phyloP scores from a whole-genome alignment of 208 protist species.

The Wallacemonas sp. region DNA sequence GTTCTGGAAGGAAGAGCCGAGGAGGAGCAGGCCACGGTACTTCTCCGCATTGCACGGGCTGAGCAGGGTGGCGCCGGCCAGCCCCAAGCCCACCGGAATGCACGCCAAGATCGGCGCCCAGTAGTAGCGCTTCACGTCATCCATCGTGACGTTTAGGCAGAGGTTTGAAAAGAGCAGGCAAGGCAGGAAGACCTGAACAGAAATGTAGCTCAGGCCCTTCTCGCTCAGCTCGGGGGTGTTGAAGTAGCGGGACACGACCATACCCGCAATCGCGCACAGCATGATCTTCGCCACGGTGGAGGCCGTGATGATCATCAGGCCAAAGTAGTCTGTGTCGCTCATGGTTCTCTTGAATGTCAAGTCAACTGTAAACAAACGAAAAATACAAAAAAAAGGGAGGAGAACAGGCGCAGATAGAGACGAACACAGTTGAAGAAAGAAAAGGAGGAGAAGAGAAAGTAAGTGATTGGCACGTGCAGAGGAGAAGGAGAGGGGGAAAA shows the following conservation, averaged over 20 bases:
- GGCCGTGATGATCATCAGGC: conserved; percentile 51
- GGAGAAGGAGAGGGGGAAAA: not conserved
- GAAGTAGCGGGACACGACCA: conserved; percentile 56
- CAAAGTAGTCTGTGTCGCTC: conserved; percentile 31
- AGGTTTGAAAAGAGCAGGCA: conserved; percentile 75
- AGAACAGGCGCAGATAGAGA: no score
- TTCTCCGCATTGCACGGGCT: conserved; percentile 30
- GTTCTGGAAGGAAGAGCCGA: conserved; percentile 76
- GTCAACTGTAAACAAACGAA: not conserved
- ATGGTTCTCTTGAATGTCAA: conserved; percentile 18
- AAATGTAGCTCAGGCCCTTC: conserved; percentile 63
- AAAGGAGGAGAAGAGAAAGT: not conserved
- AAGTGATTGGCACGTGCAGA: not conserved
- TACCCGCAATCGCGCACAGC: conserved; percentile 48
- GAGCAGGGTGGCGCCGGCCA: conserved; percentile 27
- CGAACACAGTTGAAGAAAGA: no score
- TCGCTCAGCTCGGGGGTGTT: conserved; percentile 28
- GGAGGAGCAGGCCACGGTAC: conserved; percentile 55
- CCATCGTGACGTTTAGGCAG: conserved; percentile 61
- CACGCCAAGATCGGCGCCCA: conserved; percentile 59
- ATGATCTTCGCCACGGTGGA: conserved; percentile 68
- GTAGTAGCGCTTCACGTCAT: conserved; percentile 49
- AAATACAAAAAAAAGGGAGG: no score
- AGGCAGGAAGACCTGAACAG: conserved; percentile 63
- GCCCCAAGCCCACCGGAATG: conserved; percentile 46